These are phyloP conservation scores for Sporothrix brasiliensis DNA, from an alignment of 2,329 filamentous ascomycete species.

Conservation along the genomic window DNA sequence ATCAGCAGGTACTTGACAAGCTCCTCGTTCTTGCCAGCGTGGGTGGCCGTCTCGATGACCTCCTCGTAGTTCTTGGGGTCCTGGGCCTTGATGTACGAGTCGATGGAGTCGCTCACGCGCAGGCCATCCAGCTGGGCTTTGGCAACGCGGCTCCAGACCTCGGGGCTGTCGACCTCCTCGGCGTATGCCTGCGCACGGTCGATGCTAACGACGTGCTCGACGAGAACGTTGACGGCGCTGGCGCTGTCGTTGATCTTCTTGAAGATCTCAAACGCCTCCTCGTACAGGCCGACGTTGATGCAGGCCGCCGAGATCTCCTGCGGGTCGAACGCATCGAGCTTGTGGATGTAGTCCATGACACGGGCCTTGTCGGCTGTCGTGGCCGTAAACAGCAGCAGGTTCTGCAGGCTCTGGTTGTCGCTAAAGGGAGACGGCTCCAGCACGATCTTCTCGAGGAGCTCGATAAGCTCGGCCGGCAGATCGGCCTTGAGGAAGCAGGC, in stretches of 20 bases:
- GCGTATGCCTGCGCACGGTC: conserved; percentile 95
- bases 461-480: conserved; percentile 90
- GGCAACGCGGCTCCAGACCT: conserved; percentile 97
- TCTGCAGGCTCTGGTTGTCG: conserved; percentile 95
- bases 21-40: conserved; percentile 96
- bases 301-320: conserved; percentile 92
- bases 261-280: conserved; percentile 97
- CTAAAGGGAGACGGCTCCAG: conserved; percentile 99
- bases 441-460: conserved; percentile 98
- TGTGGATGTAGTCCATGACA: conserved; percentile 95
- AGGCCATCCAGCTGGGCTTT: conserved; percentile 97
- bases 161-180: conserved; percentile 87
- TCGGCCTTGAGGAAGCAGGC: conserved; percentile 90
- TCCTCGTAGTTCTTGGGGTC: conserved; percentile 93
- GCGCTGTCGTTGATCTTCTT: conserved; percentile 94
- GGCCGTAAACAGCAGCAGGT: conserved; percentile 92
- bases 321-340: conserved; percentile 83
- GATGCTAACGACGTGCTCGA: conserved; percentile 96
- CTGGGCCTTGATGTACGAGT: conserved; percentile 93
- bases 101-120: conserved; percentile 87
- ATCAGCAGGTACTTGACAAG: conserved; percentile 95
- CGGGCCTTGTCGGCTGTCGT: conserved; percentile 94
- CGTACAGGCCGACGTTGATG: conserved; percentile 90
- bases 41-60: conserved; percentile 93
- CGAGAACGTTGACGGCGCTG: conserved; percentile 85